Conservation (phyloP, 345 rosid genomes). For the Toxicodendron radicans region DNA sequence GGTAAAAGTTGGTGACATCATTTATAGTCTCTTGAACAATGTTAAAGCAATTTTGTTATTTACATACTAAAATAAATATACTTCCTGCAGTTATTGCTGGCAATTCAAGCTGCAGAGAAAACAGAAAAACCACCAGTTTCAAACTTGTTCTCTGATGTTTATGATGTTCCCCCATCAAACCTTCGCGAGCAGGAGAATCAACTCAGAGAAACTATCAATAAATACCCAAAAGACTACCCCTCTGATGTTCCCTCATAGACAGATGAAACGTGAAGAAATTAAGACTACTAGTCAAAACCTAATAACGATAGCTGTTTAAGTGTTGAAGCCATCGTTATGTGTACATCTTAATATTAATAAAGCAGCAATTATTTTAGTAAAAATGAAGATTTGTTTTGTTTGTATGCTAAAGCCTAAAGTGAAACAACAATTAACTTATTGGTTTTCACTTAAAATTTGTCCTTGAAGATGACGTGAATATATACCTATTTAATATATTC, state of each 20-base stretch:
- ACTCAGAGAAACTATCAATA: constrained; percentile 46
- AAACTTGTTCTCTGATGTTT: constrained; percentile 65
- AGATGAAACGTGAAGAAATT: not conserved
- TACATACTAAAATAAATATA: not conserved
- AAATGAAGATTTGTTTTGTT: no score
- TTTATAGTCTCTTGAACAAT: not conserved
- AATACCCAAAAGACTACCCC: constrained; percentile 56
- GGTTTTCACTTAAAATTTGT: no score
- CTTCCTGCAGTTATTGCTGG: constrained; percentile 49
- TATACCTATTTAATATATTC: no score
- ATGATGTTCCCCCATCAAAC: constrained; percentile 54
- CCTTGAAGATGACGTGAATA: no score
- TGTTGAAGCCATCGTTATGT: not conserved
- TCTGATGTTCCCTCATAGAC: constrained; percentile 46
- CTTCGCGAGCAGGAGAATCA: constrained; percentile 62
- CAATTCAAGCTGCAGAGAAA: constrained; percentile 70
- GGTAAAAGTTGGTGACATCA: constrained; percentile 26
- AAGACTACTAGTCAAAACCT: not conserved
- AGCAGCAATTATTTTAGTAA: no score
- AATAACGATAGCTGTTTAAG: not conserved
- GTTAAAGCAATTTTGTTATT: not conserved
- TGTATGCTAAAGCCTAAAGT: no score
- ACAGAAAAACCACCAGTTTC: constrained; percentile 53
- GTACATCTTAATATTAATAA: not conserved
- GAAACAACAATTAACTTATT: no score